Evolutionary conservation across 2,329 filamentous ascomycete species (phyloP).

Genomic region (Sordariomycetes sp.): DNA sequence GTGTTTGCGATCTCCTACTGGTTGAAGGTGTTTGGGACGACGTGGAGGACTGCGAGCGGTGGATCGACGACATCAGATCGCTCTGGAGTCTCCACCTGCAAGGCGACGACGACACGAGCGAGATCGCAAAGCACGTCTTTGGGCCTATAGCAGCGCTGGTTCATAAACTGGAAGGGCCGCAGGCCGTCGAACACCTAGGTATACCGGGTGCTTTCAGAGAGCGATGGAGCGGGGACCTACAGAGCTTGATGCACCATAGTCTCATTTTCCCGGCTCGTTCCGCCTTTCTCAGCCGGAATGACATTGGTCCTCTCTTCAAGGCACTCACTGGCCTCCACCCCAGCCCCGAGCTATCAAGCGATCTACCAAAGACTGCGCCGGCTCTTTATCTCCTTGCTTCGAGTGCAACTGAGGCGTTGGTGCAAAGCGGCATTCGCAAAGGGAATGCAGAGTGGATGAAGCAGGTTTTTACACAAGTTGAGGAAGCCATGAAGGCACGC

Average conservation of each 20-base stretch:
- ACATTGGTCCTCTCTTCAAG: conserved; percentile 28
- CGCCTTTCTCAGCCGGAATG: conserved; percentile 32
- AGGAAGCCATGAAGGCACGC: conserved; percentile 13
- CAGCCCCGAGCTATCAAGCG: conserved; percentile 14
- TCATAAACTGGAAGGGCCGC: conserved; percentile 24
- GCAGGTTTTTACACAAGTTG: conserved; percentile 21
- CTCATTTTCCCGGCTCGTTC: conserved; percentile 42
- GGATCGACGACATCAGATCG: conserved; percentile 34
- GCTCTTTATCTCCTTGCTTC: conserved; percentile 35
- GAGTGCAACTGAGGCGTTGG: conserved; percentile 11
- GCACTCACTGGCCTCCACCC: conserved; percentile 28
- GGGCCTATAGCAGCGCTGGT: conserved; percentile 25
- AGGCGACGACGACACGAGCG: conserved; percentile 32
- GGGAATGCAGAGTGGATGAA: conserved; percentile 28
- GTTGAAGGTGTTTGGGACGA: conserved; percentile 19
- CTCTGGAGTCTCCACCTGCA: conserved; percentile 49
- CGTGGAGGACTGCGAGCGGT: conserved; percentile 28
- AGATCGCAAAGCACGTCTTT: conserved; percentile 40
- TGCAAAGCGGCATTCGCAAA: conserved; percentile 19
- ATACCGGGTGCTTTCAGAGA: conserved; percentile 11
- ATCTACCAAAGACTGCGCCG: conserved; percentile 20
- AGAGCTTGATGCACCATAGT: conserved; percentile 38
- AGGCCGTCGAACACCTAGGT: conserved; percentile 13
- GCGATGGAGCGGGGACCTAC: conserved; percentile 36
- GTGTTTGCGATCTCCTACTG: conserved; percentile 31